phyloP scores from a whole-genome alignment of 495 filamentous ascomycete species.

The Penicillium coprophilum region DNA sequence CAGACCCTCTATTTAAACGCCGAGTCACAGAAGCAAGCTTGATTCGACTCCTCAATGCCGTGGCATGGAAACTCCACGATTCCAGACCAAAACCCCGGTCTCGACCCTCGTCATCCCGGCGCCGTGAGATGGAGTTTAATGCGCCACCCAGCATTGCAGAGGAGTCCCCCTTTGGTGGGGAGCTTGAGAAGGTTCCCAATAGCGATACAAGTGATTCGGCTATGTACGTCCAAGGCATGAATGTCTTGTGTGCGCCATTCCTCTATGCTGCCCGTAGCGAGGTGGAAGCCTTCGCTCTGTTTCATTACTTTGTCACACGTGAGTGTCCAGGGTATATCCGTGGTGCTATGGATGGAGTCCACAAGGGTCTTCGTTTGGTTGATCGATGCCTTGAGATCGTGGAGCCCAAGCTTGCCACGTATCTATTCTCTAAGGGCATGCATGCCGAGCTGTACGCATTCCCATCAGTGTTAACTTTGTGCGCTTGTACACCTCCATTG shows the following conservation, averaged over 20 bases:
- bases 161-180: constrained; percentile 30
- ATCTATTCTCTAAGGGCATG: constrained; percentile 82
- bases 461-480: constrained; percentile 89
- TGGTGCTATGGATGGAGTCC: constrained; percentile 95
- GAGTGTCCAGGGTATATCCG: constrained; percentile 94
- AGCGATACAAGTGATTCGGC: constrained; percentile 57
- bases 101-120: constrained; percentile 38
- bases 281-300: constrained; percentile 88
- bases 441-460: constrained; percentile 97
- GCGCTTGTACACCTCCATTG: constrained; percentile 93
- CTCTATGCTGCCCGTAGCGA: constrained; percentile 94
- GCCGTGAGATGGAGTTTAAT: constrained; percentile 42
- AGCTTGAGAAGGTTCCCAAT: constrained; percentile 8
- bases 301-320: constrained; percentile 81
- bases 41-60: constrained; percentile 92
- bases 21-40: constrained; percentile 93
- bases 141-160: constrained; percentile 46
- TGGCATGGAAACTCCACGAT: constrained; percentile 92
- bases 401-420: constrained; percentile 79
- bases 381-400: constrained; percentile 88
- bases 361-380: constrained; percentile 85
- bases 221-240: constrained; percentile 98
- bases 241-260: constrained; percentile 97
- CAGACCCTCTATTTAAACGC: constrained; percentile 91
- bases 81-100: constrained; percentile 52